phyloP scores from a whole-genome alignment of 805 yeast species.

The Saccharomyces kudriavzevii region DNA sequence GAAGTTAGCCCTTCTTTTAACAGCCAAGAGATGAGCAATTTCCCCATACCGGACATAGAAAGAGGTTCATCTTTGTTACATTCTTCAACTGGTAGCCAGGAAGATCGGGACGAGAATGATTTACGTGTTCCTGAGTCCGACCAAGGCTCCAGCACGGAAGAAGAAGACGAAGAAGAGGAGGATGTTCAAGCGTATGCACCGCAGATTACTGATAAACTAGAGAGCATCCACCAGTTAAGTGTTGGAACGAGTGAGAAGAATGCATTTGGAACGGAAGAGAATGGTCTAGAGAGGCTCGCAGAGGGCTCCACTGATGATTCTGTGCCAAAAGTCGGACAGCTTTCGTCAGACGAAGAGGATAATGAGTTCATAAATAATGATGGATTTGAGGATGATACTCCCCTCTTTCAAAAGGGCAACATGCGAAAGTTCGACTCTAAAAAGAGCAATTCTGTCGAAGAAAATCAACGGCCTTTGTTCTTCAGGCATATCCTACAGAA shows the following conservation, averaged over 20 bases:
- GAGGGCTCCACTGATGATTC: conserved; percentile 11
- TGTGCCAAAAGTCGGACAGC: conserved; percentile 28
- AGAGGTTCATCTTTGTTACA: neutral
- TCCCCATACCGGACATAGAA: conserved; percentile 6
- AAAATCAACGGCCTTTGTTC: neutral
- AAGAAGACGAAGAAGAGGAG: conserved; percentile 12
- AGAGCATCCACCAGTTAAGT: neutral
- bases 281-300: neutral
- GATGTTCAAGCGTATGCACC: neutral
- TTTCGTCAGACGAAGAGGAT: conserved; percentile 35
- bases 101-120: conserved; percentile 10
- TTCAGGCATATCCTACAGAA: neutral
- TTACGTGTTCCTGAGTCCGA: conserved; percentile 29
- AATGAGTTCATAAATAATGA: conserved; percentile 12
- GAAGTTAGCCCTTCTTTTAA: conserved; percentile 23
- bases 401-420: neutral
- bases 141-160: conserved; percentile 25
- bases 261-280: neutral
- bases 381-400: conserved; percentile 11
- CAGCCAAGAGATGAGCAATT: conserved; percentile 23
- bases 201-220: neutral
- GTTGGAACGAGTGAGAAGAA: neutral
- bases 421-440: neutral
- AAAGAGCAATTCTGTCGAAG: neutral
- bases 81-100: neutral